Conservation (phyloP, 495 filamentous ascomycete genomes). For the Neurospora tetrasperma region DNA sequence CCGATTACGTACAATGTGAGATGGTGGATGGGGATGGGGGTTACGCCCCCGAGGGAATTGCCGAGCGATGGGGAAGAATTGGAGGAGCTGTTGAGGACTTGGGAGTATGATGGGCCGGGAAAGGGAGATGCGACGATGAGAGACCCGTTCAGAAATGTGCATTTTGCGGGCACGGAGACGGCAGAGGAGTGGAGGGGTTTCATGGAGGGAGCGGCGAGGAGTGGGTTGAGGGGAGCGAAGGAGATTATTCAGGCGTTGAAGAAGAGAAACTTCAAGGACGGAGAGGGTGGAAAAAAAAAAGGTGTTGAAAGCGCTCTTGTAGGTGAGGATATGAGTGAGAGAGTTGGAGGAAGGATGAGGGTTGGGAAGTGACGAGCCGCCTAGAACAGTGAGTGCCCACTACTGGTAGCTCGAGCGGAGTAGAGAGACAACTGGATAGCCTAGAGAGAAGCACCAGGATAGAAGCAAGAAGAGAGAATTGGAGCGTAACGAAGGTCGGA, state of each 20-base stretch:
- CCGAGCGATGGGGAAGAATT: neutral
- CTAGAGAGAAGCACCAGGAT: neutral
- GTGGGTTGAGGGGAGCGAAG: constrained; percentile 26
- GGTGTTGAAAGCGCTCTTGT: neutral
- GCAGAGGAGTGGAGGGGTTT: constrained; percentile 36
- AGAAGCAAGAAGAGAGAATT: neutral
- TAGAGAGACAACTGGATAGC: neutral
- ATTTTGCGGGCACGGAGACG: constrained; percentile 41
- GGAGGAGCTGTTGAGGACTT: neutral
- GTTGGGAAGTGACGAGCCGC: neutral
- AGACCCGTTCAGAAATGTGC: constrained; percentile 25
- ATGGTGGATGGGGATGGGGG: neutral
- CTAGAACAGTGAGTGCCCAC: no score
- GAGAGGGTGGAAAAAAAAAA: neutral
- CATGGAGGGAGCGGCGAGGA: constrained; percentile 39
- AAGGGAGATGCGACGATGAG: constrained; percentile 15
- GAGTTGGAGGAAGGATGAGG: neutral
- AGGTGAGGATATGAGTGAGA: neutral
- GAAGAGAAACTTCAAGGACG: neutral
- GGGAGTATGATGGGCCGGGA: neutral
- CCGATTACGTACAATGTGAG: no score
- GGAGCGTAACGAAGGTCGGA: neutral
- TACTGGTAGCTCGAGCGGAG: neutral
- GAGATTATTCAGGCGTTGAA: constrained; percentile 22
- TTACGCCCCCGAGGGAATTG: constrained; percentile 3